A percentile compares a stretch with the other conserved stretches of the same genome.
Evolutionary conservation across 2,329 filamentous ascomycete genomes (phyloP).

Genomic region (Monosporascus sp.): DNA sequence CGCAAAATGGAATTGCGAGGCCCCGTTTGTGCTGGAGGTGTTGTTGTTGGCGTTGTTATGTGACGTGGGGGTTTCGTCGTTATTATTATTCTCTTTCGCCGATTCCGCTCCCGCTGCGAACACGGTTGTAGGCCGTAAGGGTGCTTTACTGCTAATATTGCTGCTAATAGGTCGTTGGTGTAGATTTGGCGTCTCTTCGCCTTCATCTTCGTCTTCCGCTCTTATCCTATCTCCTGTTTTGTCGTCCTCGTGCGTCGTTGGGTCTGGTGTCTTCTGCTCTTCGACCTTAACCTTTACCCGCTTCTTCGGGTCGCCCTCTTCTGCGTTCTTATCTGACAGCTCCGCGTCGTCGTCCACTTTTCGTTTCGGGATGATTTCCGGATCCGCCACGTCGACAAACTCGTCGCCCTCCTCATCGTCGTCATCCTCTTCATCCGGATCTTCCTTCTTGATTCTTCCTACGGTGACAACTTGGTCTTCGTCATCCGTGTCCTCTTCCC

Average conservation of each 20-base stretch:
- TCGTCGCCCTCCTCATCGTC: conserved; percentile 5
- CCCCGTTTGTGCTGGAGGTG: background rate
- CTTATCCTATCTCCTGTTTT: background rate
- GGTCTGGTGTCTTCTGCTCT: background rate
- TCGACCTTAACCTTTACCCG: conserved; percentile 13
- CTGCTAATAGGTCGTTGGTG: background rate
- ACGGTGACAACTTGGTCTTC: background rate
- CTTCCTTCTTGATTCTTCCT: conserved; percentile 1
- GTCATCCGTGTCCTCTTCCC: background rate
- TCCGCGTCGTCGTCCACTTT: conserved; percentile 10
- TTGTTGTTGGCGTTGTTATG: background rate
- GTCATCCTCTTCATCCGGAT: conserved; percentile 2
- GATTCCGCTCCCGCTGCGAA: background rate
- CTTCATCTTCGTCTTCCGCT: background rate
- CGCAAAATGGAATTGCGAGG: conserved; percentile 24
- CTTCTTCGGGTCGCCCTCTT: conserved; percentile 7
- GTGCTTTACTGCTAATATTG: background rate
- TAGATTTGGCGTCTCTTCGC: background rate
- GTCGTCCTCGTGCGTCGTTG: background rate
- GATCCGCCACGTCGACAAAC: conserved; percentile 2
- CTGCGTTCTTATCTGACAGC: conserved; percentile 7
- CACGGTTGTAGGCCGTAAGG: background rate
- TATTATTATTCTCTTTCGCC: background rate
- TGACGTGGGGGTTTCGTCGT: background rate
- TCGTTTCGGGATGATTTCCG: conserved; percentile 12